These are phyloP conservation scores for Plenodomus biglobosus DNA, from an alignment of 2,329 filamentous ascomycete genomes.

Conservation along the genomic window DNA sequence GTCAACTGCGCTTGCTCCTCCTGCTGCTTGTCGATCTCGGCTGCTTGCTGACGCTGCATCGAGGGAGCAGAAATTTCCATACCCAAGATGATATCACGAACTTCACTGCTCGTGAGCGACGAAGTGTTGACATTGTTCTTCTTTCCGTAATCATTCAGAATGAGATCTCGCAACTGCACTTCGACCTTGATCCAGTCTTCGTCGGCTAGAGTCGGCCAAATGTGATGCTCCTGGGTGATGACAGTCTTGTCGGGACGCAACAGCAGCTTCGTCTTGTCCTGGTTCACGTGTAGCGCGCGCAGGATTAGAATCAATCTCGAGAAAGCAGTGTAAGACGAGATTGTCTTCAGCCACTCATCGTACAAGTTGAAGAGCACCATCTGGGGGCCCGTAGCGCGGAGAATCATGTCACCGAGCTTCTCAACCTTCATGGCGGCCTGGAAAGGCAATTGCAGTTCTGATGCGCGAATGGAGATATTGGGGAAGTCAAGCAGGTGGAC, in stretches of 20 bases:
- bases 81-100: conserved; percentile 95
- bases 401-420: conserved; percentile 98
- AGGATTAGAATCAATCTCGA: conserved; percentile 92
- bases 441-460: conserved; percentile 95
- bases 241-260: conserved; percentile 96
- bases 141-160: conserved; percentile 98
- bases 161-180: conserved; percentile 90
- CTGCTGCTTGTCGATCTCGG: conserved; percentile 98
- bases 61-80: conserved; percentile 99
- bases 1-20: conserved; percentile 96
- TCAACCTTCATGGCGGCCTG: conserved; percentile 99
- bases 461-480: conserved; percentile 97
- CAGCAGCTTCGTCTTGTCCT: conserved; percentile 96
- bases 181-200: conserved; percentile 99
- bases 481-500: conserved; percentile 98
- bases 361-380: conserved; percentile 99
- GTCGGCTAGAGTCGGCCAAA: conserved; percentile 92
- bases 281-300: conserved; percentile 93
- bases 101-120: conserved; percentile 93
- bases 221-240: conserved; percentile 97
- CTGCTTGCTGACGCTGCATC: conserved; percentile 96
- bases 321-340: conserved; percentile 98
- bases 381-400: conserved; percentile 96
- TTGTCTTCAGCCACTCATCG: conserved; percentile 97
- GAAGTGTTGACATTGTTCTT: conserved; percentile 99